phyloP scores from a whole-genome alignment of 768 basidiomycete species.

The Mycena leptocephala region DNA sequence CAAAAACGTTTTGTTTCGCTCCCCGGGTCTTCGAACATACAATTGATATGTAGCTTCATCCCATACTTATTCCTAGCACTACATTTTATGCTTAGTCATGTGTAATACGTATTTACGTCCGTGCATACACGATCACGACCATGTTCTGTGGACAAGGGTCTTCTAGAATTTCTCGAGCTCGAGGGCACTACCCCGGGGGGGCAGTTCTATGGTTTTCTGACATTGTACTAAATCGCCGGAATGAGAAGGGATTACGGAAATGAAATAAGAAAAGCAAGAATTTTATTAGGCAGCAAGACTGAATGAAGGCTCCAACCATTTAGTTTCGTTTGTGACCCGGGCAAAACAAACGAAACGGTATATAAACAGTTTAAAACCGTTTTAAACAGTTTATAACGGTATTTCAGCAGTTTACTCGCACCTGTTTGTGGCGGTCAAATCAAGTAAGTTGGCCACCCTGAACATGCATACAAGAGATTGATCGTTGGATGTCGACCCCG shows the following conservation, averaged over 20 bases:
- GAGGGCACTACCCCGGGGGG: slow-evolving; percentile 7
- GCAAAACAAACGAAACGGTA: too few relatives aligned
- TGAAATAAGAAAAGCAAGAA: too few relatives aligned
- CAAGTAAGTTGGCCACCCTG: too few relatives aligned
- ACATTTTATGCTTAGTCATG: slow-evolving; percentile 9
- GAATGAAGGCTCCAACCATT: too few relatives aligned
- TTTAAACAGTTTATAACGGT: too few relatives aligned
- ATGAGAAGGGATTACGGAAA: slow-evolving; percentile 5
- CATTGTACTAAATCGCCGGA: background rate
- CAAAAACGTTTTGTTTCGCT: background rate
- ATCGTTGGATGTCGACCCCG: too few relatives aligned
- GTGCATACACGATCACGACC: slow-evolving; percentile 6
- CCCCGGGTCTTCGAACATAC: background rate
- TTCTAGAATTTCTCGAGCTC: slow-evolving; percentile 16
- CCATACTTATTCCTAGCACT: slow-evolving; percentile 3
- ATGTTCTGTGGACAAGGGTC: background rate
- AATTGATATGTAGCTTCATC: slow-evolving; percentile 8
- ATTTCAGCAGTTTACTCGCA: too few relatives aligned
- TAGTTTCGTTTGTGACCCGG: too few relatives aligned
- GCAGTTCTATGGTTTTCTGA: slow-evolving; percentile 7
- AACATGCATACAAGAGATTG: too few relatives aligned
- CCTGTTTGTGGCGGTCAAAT: too few relatives aligned
- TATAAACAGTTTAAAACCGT: too few relatives aligned
- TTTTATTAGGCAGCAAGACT: too few relatives aligned
- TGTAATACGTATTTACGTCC: background rate